Conservation (phyloP, 257 asterid genomes). For the Nicotiana sylvestris region DNA sequence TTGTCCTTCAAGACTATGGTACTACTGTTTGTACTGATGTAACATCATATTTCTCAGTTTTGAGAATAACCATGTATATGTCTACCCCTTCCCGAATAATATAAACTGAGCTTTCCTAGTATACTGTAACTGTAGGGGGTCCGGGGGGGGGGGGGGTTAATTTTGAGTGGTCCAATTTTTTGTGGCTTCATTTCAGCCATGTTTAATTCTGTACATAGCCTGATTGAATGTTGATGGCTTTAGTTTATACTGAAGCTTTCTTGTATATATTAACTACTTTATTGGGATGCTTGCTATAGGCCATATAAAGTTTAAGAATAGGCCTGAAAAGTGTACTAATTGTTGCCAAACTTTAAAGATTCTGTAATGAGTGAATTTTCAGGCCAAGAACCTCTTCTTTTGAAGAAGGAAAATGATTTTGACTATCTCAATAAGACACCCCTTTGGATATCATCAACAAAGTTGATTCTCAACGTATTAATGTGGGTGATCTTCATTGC, state of each 20-base stretch:
- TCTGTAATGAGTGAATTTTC: slow-evolving; percentile 41
- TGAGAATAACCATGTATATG: no score
- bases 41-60: no score
- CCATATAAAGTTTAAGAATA: neutral
- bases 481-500: slow-evolving; percentile 56
- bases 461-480: slow-evolving; percentile 41
- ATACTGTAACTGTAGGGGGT: no score
- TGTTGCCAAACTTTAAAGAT: neutral
- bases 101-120: neutral
- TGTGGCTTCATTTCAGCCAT: slow-evolving; percentile 10
- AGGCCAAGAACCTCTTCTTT: slow-evolving; percentile 41
- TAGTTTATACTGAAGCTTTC: neutral
- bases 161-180: slow-evolving; percentile 1
- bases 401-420: slow-evolving; percentile 22
- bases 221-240: neutral
- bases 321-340: no score
- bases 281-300: neutral
- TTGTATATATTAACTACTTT: neutral
- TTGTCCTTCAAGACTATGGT: no score
- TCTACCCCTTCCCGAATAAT: neutral
- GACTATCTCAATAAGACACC: slow-evolving; percentile 23
- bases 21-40: no score
- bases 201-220: neutral
- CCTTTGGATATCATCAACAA: slow-evolving; percentile 30
- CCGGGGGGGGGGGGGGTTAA: no score